Percentiles rank a stretch among this genome's conserved stretches.
These are phyloP conservation scores for Vitis rupestris DNA, from an alignment of 164 flowering plant genomes.

Conservation along the genomic window DNA sequence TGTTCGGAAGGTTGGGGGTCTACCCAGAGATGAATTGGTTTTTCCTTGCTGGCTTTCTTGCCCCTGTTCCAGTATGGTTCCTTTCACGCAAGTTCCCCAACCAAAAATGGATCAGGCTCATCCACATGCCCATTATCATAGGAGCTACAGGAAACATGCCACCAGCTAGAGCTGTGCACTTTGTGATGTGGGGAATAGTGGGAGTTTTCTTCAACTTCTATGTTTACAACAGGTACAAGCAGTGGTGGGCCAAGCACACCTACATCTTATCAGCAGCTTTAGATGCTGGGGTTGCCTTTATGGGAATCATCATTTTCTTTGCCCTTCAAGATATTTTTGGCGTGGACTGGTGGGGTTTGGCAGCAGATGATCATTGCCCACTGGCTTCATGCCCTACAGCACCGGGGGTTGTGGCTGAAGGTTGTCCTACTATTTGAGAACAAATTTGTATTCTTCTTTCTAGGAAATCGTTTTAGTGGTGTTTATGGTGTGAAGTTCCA, in stretches of 20 bases:
- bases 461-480: no score
- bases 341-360: constrained; percentile 66
- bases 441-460: no score
- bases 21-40: constrained; percentile 51
- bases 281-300: constrained; percentile 71
- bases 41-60: constrained; percentile 45
- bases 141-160: constrained; percentile 43
- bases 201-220: constrained; percentile 60
- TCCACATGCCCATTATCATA: constrained; percentile 63
- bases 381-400: constrained; percentile 70
- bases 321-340: constrained; percentile 45
- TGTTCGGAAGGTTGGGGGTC: constrained; percentile 43
- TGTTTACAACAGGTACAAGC: constrained; percentile 43
- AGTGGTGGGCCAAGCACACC: constrained; percentile 81
- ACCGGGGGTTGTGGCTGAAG: constrained; percentile 51
- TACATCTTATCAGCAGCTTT: constrained; percentile 67
- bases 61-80: constrained; percentile 49
- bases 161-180: constrained; percentile 55
- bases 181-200: constrained; percentile 41
- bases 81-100: constrained; percentile 36
- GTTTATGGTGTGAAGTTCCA: no score
- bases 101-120: constrained; percentile 50
- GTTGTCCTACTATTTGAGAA: constrained; percentile 39
- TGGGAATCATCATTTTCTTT: constrained; percentile 42
- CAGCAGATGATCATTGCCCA: constrained; percentile 47